Base-by-base conservation (phyloP, 805 yeast species). In the Wickerhamiella nectarea region DNA sequence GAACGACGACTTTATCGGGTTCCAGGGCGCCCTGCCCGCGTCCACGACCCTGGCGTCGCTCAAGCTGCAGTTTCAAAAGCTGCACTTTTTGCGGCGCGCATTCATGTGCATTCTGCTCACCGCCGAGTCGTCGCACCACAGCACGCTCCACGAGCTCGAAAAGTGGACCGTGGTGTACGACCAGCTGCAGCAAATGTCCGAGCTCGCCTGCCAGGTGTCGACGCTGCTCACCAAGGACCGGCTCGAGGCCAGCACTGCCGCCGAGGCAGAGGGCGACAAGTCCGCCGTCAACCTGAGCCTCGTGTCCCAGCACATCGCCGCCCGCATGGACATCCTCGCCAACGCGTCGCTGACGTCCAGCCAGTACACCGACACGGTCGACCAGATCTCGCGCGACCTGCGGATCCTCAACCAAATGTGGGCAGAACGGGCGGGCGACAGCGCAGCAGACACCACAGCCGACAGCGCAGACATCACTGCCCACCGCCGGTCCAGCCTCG, bases 51-150 rank as follows among this genome's bases (percentile, higher is more conserved):
- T 58, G 1, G 43, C 43, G 3, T 43, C 44, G 6, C 50, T 69
- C n/a, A 57, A 56, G 29, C 49, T 44, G 3, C 65, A 59, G 34
- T 50, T 66, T 21, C 52, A 57, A 36, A 60, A 63, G 44, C 55
- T 65, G 10, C 68, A 66, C 26, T 49, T 59, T 24, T 43, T 70
- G 35, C 59, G 71, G 43, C 61, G 71, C n/a, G 63, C 68, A 36
- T 53, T 66, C 41, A 54, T 72, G 2, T 69, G 74, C 53, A 58
- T 66, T 33, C 47, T 70, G 17, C 47, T 72, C 36, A 64, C 74
- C 0, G 51, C 64, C 14, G 43, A 52, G 6, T 43, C 61, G 3
- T 17, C 39, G 10, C 56, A 58, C 12, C 44, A 47, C 24, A 44
- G 53, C 35, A 34, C 43, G 38, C 45, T 50, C 43, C 41, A 39